These are phyloP conservation scores for Podosphaera leucotricha DNA, from an alignment of 2,329 filamentous ascomycete species.

Conservation along the genomic window DNA sequence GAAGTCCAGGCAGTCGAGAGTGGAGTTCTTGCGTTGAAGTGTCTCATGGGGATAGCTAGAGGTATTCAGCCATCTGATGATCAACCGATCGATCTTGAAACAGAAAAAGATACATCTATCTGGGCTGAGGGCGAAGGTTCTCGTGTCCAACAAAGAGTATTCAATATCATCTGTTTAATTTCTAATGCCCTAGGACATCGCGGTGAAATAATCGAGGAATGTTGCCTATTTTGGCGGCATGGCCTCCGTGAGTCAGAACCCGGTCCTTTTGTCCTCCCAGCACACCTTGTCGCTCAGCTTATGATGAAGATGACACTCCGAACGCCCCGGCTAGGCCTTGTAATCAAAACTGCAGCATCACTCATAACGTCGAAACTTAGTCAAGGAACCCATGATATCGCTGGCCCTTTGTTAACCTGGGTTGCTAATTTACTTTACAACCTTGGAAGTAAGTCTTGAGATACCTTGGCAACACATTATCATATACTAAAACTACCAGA, in stretches of 20 bases:
- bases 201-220: constrained; percentile 45
- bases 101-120: constrained; percentile 20
- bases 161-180: constrained; percentile 25
- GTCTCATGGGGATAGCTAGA: constrained; percentile 45
- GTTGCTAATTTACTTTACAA: constrained; percentile 35
- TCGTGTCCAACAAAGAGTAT: constrained; percentile 25
- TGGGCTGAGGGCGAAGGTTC: constrained; percentile 26
- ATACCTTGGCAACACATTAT: neutral
- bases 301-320: constrained; percentile 32
- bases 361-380: constrained; percentile 16
- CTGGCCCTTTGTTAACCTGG: constrained; percentile 33
- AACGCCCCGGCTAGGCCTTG: constrained; percentile 37
- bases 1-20: constrained; percentile 16
- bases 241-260: constrained; percentile 54
- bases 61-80: constrained; percentile 48
- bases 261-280: constrained; percentile 55
- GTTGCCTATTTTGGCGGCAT: constrained; percentile 46
- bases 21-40: constrained; percentile 30
- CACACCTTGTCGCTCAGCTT: constrained; percentile 40
- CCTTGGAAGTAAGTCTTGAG: constrained; percentile 27
- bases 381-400: constrained; percentile 23
- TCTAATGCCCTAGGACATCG: constrained; percentile 31
- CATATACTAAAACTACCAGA: constrained; percentile 15
- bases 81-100: constrained; percentile 41
- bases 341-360: constrained; percentile 2